Evolutionary conservation across 2,329 filamentous ascomycete species (phyloP), one percentile per base, ranked within the genome.

Genomic region (Fusarium buxicola): DNA sequence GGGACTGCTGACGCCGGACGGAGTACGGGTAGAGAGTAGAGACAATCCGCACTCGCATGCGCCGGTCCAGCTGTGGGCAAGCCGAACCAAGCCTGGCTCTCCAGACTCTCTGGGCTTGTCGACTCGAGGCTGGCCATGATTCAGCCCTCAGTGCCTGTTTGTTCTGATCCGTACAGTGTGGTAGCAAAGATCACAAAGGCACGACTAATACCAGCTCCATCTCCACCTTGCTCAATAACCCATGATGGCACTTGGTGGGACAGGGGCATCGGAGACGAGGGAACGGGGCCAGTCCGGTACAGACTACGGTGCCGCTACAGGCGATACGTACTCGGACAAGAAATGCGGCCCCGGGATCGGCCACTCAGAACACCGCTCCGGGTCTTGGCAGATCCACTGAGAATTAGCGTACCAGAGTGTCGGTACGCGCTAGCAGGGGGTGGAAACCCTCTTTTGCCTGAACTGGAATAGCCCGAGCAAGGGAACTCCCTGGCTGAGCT

Each of bases 391-490:
- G 34, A 11, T 30, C 63, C 65, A 54, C 28, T 30, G 16, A 45
- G 66, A 63, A 54, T 68, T 74, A 70, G 75, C 69, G 66, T 75
- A 72, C 76, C 76, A 74, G 66, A 63, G 63, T 75, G 71, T 67
- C 76, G 76, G 59, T 71, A 72, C 69, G 63, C 73, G 70, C 76
- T 77, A 77, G 72, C 32, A 68, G 40, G 60, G 34, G 12, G 3
- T 24, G 4, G 1, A 44, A 30, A 40, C 57, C 53, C 35, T 52
- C 55, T 31, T 49, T 38, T 55, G 41, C 58, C 48, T 11, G 21
- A 59, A 43, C 13, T 9, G 36, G 48, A 6, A 49, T 56, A 15
- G 27, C 1, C 55, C 45, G 55, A 58, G 48, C 60, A 65, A 43
- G 60, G 60, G 7, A 13, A 3, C 16, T 40, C 53, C 55, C 65